Evolutionary conservation across 208 protist species (phyloP).

Genomic region (Crithidia sp.): DNA sequence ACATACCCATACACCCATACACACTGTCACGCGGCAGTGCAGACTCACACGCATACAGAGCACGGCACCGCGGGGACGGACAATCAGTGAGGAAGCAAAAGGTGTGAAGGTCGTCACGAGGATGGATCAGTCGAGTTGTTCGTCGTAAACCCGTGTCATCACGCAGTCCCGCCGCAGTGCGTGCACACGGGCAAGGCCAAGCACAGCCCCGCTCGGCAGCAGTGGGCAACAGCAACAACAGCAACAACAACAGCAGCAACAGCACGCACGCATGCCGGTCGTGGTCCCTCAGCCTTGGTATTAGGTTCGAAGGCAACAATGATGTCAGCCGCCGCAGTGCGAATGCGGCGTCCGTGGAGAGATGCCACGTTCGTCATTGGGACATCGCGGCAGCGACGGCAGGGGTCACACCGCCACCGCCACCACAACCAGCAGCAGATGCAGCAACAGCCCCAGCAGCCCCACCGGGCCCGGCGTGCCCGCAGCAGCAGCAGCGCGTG

Average conservation of each 20-base stretch:
- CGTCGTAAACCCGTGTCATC: constrained; percentile 33
- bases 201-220: not conserved
- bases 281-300: not conserved
- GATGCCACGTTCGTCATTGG: too few relatives aligned
- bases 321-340: constrained; percentile 8
- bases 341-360: too few relatives aligned
- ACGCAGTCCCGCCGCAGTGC: constrained; percentile 17
- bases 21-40: not conserved
- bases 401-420: too few relatives aligned
- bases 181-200: not conserved
- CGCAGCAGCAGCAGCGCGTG: too few relatives aligned
- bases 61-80: constrained; percentile 3
- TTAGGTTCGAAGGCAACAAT: constrained; percentile 27
- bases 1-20: not conserved
- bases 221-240: not conserved
- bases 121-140: constrained; percentile 28
- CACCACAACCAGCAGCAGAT: too few relatives aligned
- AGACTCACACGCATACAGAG: not conserved
- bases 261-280: too few relatives aligned
- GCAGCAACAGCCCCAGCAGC: too few relatives aligned
- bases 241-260: too few relatives aligned
- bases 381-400: too few relatives aligned
- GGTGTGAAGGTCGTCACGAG: constrained; percentile 10
- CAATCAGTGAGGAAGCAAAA: constrained; percentile 24
- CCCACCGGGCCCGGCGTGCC: too few relatives aligned